Base-by-base conservation (phyloP, 768 basidiomycete species). In the Boletus coccyginus region DNA sequence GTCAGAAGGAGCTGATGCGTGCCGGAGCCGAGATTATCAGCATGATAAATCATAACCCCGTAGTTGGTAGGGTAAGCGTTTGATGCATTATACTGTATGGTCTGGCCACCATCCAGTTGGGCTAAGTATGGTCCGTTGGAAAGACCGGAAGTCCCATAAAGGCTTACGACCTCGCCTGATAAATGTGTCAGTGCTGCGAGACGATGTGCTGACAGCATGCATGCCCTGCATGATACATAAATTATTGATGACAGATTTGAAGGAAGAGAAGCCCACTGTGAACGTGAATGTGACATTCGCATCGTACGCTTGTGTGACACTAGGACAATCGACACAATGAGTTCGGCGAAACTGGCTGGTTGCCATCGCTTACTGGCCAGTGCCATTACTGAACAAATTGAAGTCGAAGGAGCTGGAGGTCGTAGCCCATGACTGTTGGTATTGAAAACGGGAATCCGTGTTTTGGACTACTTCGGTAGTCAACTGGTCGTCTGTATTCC, bases 91-190 rank as follows among this genome's bases (percentile, higher is more conserved):
- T 70, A 70, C 0, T 49, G 39, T 19, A 41, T 19, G 2, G 60
- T n/a, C 11, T 60, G 38, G 6, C 69, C 69, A n/a, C 66, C 68
- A 36, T 79, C 77, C 43, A 80, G 36, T 45, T 74, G 68, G 24
- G 68, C 70, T 0, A 67, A 64, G 53, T 76, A 80, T 1, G 66
- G 67, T 31, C 75, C 69, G 42, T 69, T 70, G 4, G 57, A 52
- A 5, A 75, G 73, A 5, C 76, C 72, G 1, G 77, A 70, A 19
- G 78, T 73, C 14, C 80, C 79, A 42, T 74, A 81, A 12, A 82
- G 54, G 5, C 75, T 75, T 9, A 82, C 68, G 7, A 72, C 75
- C 46, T 77, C 75, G 42, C 77, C 81, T 77, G 42, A 42, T 21
- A 35, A 19, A 35, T 39, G 11, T 33, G 43, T 57, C 19, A 62